A percentile compares a stretch with the other conserved stretches of the same genome.
These are phyloP conservation scores for Scytalidium sp. DNA, from an alignment of 2,329 filamentous ascomycete species.

Conservation along the genomic window DNA sequence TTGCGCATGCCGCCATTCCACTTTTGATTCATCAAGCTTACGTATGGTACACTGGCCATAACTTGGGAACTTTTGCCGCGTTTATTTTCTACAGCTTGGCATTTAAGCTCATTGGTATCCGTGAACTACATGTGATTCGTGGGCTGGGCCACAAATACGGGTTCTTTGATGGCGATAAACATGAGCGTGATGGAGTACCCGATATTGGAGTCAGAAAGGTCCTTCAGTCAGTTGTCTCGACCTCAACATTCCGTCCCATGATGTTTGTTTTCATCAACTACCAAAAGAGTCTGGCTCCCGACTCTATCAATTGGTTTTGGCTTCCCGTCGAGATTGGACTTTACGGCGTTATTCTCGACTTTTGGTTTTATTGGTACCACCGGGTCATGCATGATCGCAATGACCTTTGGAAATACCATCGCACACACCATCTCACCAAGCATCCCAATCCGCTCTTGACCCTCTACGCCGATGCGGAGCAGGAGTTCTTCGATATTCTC, in stretches of 20 bases:
- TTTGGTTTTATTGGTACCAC: conserved; percentile 30
- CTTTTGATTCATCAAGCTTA: conserved; percentile 23
- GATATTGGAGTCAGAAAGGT: conserved; percentile 26
- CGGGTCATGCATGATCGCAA: conserved; percentile 26
- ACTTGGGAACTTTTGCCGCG: conserved; percentile 17
- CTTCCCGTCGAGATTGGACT: conserved; percentile 26
- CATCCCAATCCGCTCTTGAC: conserved; percentile 28
- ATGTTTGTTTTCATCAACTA: conserved; percentile 25
- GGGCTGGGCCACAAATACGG: conserved; percentile 28
- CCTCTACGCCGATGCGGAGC: conserved; percentile 28
- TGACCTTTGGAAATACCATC: conserved; percentile 27
- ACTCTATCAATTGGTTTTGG: conserved; percentile 20
- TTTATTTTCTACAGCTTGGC: conserved; percentile 29
- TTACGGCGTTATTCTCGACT: conserved; percentile 28
- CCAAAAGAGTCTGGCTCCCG: conserved; percentile 8
- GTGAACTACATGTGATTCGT: conserved; percentile 27
- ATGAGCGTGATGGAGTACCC: conserved; percentile 32
- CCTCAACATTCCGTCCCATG: conserved; percentile 17
- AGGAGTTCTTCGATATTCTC: conserved; percentile 27
- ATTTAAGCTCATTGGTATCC: conserved; percentile 29
- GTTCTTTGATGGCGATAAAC: conserved; percentile 30
- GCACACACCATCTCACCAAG: conserved; percentile 30
- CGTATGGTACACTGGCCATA: conserved; percentile 14
- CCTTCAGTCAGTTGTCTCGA: conserved; percentile 18
- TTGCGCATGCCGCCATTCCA: conserved; percentile 28